phyloP scores from a whole-genome alignment of 2,329 filamentous ascomycete genomes.

The Penicillium sp. region DNA sequence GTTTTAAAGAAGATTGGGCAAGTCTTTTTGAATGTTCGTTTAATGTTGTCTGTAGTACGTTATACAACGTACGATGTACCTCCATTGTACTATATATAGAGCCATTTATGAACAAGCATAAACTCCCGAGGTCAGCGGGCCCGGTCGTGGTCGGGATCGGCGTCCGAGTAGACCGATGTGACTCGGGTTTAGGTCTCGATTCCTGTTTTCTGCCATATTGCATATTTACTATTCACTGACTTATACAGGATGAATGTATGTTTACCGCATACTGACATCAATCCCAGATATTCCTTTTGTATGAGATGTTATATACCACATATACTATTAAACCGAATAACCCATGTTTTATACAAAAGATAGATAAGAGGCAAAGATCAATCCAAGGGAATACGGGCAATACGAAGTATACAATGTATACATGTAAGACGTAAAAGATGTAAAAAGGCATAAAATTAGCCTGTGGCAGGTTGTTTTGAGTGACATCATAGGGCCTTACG shows the following conservation, averaged over 20 bases:
- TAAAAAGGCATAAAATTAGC: too few species aligned
- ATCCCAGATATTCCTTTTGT: background rate
- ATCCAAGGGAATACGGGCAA: background rate
- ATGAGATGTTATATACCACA: background rate
- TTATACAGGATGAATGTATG: background rate
- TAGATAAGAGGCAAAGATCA: background rate
- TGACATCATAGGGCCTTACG: conserved; percentile 32
- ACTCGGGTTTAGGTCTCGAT: background rate
- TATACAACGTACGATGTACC: background rate
- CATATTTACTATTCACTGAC: background rate
- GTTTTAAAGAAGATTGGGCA: background rate
- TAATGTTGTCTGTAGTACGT: background rate
- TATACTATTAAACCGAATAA: background rate
- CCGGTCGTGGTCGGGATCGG: conserved; percentile 2
- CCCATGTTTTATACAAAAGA: too few species aligned
- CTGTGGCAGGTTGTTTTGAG: conserved; percentile 2
- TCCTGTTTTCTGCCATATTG: background rate
- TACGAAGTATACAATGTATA: background rate
- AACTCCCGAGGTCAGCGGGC: background rate
- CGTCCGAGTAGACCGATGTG: background rate
- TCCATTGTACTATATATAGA: background rate
- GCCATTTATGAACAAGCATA: background rate
- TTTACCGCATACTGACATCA: conserved; percentile 1
- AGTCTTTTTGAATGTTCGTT: background rate
- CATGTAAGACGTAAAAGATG: background rate